Evolutionary conservation across 495 filamentous ascomycete species (phyloP), one percentile per base, ranked within the genome.

Genomic region (Penicillium bovifimosum): DNA sequence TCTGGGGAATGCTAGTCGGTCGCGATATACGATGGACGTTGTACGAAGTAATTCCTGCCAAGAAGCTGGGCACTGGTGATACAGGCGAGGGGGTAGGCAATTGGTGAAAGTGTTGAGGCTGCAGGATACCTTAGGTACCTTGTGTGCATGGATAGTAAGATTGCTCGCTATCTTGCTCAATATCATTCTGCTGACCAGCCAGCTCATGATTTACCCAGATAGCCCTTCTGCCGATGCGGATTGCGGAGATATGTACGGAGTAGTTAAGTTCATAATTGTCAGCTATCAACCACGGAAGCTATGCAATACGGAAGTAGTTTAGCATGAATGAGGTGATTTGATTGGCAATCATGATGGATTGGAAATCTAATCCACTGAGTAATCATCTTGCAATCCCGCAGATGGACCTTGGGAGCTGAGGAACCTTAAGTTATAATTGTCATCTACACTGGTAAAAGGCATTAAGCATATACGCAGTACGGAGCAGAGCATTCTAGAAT

Each of bases 1-100:
- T 3, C 46, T 48, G 46, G 46, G 46, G 46, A 48, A 48, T 48
- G 46, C 33, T 17, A 18, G 39, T 38, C 35, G 13, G 32, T 16
- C 3, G 34, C 4, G 20, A 24, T 24, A 24, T 24, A 24, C 20
- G 20, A 24, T 24, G 20, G 20, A 24, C 2, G 20, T 24, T 24
- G 20, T 24, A 24, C n/a, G 11, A 35, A 20, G 36, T 28, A 7
- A 14, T 24, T 46, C 14, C 17, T 39, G 46, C 46, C 46, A 48
- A 48, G 46, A n/a, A n/a, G n/a, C 46, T 38, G 27, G 29, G 16
- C 40, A 18, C 14, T 17, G 14, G 41, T 43, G 26, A 27, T 43
- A 43, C 41, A 44, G 24, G 20, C 40, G 40, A 42, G 40, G 40
- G 40, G 40, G 40, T 24, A 36, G 8, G 27, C 4, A 24, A 24